phyloP scores from a whole-genome alignment of 2,329 filamentous ascomycete genomes.

The Monosporascus sp. region DNA sequence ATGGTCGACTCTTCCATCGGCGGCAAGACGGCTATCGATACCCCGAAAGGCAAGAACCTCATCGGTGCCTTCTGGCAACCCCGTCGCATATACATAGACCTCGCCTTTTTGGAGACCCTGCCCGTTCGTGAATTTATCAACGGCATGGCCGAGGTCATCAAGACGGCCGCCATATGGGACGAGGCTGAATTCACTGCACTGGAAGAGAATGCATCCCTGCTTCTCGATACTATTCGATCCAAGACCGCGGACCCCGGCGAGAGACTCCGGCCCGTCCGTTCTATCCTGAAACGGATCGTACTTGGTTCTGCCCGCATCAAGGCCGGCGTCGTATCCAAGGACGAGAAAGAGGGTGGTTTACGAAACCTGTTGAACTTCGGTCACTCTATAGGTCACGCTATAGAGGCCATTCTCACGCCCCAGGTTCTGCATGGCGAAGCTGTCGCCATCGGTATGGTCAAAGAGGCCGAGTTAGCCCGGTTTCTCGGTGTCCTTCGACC shows the following conservation, averaged over 20 bases:
- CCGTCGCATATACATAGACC: conserved; percentile 86
- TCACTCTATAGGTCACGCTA: conserved; percentile 95
- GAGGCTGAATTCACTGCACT: conserved; percentile 79
- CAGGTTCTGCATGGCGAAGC: conserved; percentile 94
- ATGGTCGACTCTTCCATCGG: conserved; percentile 99
- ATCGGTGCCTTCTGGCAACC: conserved; percentile 97
- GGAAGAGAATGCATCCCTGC: conserved; percentile 72
- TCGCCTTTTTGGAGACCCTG: conserved; percentile 84
- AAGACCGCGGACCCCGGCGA: conserved; percentile 45
- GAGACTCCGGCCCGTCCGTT: conserved; percentile 65
- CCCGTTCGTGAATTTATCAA: conserved; percentile 93
- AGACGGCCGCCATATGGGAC: conserved; percentile 95
- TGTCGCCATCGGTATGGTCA: conserved; percentile 97
- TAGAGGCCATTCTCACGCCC: conserved; percentile 90
- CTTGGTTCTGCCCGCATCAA: conserved; percentile 90
- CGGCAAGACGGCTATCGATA: conserved; percentile 97
- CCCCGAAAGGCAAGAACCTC: conserved; percentile 90
- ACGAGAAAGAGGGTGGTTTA: conserved; percentile 90
- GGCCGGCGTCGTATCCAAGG: conserved; percentile 86
- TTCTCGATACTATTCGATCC: conserved; percentile 67
- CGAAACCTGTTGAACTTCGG: conserved; percentile 96
- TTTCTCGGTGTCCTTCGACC: conserved; percentile 81
- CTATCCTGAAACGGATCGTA: conserved; percentile 72
- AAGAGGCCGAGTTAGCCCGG: conserved; percentile 89
- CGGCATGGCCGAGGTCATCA: conserved; percentile 97